Percentiles rank a stretch among this genome's conserved stretches.
These are phyloP conservation scores for Kockovaella imperatae DNA, from an alignment of 768 basidiomycete genomes.

Conservation along the genomic window DNA sequence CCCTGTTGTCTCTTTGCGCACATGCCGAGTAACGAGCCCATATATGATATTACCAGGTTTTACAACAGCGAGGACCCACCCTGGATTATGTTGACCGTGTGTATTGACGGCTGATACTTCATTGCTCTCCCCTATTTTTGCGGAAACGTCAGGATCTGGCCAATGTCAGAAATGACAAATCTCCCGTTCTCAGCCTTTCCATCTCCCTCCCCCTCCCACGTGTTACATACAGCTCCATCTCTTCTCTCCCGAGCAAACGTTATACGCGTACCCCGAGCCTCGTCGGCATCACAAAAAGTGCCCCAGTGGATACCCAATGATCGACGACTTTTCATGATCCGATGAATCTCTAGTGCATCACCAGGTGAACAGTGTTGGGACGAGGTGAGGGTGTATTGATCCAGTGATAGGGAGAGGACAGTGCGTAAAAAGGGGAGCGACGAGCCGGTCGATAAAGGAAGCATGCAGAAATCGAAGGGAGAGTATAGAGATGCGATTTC, in stretches of 20 bases:
- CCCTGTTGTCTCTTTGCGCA: too few relatives aligned
- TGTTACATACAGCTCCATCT: conserved; percentile 9
- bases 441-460: conserved; percentile 43
- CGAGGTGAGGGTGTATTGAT: conserved; percentile 43
- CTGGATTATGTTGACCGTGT: too few relatives aligned
- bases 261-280: conserved; percentile 32
- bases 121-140: too few relatives aligned
- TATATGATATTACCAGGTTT: too few relatives aligned
- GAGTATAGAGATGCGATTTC: conserved; percentile 39
- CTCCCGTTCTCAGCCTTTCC: conserved; percentile 1
- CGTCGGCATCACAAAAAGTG: conserved; percentile 35
- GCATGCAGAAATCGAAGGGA: conserved; percentile 32
- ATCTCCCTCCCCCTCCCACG: conserved; percentile 20
- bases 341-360: conserved; percentile 33
- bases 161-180: conserved; percentile 7
- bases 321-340: conserved; percentile 18
- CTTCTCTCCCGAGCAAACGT: conserved; percentile 32
- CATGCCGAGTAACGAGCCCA: too few relatives aligned
- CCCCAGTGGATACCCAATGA: conserved; percentile 39
- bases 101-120: too few relatives aligned
- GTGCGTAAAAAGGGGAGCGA: conserved; percentile 42
- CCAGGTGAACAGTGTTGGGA: conserved; percentile 31
- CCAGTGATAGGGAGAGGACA: conserved; percentile 39
- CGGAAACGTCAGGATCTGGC: conserved; percentile 5
- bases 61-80: too few relatives aligned